Conservation (phyloP, 2,329 filamentous ascomycete genomes). For the Orbilia ellipsospora region DNA sequence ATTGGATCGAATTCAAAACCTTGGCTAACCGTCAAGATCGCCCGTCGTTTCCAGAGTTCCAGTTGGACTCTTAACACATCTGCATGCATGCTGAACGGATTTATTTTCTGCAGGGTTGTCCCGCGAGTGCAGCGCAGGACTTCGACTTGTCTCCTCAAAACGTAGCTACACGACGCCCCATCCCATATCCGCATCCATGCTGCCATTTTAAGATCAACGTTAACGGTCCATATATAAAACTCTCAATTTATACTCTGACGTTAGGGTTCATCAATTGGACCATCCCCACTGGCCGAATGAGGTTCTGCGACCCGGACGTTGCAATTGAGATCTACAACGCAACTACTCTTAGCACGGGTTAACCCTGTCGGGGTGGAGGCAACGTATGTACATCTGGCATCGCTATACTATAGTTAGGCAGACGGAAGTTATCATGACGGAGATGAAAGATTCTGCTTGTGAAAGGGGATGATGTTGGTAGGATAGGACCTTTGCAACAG, state of each 20-base stretch:
- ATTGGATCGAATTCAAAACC: no score
- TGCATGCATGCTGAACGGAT: no score
- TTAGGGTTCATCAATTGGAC: slow-evolving; percentile 5
- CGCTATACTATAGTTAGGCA: slow-evolving; percentile 10
- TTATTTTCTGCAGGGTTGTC: not conserved
- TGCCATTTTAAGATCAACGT: slow-evolving; percentile 19
- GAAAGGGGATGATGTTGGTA: not conserved
- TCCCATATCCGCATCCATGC: slow-evolving; percentile 7
- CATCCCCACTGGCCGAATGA: slow-evolving; percentile 3
- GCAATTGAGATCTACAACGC: slow-evolving; percentile 32
- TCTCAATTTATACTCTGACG: slow-evolving; percentile 11
- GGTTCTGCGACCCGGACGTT: slow-evolving; percentile 10
- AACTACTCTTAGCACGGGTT: not conserved
- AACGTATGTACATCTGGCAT: not conserved
- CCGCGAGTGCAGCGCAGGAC: not conserved
- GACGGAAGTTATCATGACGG: not conserved
- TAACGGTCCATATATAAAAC: slow-evolving; percentile 15
- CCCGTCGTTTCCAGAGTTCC: slow-evolving; percentile 5
- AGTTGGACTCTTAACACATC: not conserved
- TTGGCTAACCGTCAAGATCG: not conserved
- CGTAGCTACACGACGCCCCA: not conserved
- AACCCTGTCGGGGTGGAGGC: slow-evolving; percentile 3
- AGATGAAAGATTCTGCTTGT: slow-evolving; percentile 1
- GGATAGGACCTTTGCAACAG: not conserved
- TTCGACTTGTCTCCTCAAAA: not conserved